Conservation (phyloP, 192 early-diverging fungal genomes). For the Coemansia aciculifera region DNA sequence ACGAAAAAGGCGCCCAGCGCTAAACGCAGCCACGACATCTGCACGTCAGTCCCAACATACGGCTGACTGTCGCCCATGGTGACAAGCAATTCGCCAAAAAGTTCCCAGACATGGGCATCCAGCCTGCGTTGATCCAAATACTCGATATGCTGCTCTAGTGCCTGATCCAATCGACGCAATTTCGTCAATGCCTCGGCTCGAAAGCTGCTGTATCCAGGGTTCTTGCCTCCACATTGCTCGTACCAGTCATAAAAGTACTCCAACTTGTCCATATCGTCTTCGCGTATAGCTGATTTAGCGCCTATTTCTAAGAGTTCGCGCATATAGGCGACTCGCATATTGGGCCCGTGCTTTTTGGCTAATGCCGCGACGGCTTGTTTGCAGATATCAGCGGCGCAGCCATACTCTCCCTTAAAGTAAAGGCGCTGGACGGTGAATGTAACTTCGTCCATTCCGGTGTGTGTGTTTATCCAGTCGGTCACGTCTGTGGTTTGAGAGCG, state of each 20-base stretch:
- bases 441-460: slow-evolving; percentile 33
- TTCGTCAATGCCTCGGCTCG: slow-evolving; percentile 20
- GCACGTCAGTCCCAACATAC: not conserved
- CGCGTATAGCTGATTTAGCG: slow-evolving; percentile 25
- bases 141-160: slow-evolving; percentile 20
- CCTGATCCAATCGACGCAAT: slow-evolving; percentile 23
- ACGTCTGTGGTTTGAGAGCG: not conserved
- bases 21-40: slow-evolving; percentile 17
- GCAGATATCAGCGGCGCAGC: slow-evolving; percentile 16
- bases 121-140: slow-evolving; percentile 37
- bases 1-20: slow-evolving; percentile 27
- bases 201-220: slow-evolving; percentile 45
- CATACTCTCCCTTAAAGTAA: slow-evolving; percentile 32
- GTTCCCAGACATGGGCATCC: slow-evolving; percentile 47
- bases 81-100: slow-evolving; percentile 24
- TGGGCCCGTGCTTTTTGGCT: not conserved
- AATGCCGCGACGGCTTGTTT: slow-evolving; percentile 17
- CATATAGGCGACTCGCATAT: slow-evolving; percentile 18
- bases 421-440: slow-evolving; percentile 38
- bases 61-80: slow-evolving; percentile 1
- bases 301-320: slow-evolving; percentile 50
- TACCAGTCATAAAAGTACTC: slow-evolving; percentile 39
- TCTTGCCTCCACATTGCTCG: slow-evolving; percentile 34
- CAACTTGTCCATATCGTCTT: slow-evolving; percentile 6
- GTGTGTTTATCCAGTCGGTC: slow-evolving; percentile 22